Base-by-base conservation (phyloP, 768 basidiomycete genomes). In the Boletus sp. region DNA sequence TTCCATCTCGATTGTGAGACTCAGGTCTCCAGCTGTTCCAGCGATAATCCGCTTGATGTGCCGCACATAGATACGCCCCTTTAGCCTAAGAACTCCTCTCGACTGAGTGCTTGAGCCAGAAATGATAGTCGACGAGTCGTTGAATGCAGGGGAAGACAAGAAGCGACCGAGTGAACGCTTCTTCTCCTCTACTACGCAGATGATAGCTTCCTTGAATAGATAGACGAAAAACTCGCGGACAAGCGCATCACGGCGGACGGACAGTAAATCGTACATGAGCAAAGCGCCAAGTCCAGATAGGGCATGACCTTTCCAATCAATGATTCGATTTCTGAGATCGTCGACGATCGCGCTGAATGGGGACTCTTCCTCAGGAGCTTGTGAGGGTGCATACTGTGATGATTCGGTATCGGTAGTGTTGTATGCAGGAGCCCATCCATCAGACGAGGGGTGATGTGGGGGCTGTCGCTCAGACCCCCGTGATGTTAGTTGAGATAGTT, bases 131-230 rank as follows among this genome's bases (percentile, higher is more conserved):
- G 78, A 73, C 4, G 78, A 72, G 57, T 86, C 85, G 39, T 78
- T 82, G 42, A 82, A 76, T 4, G 77, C 75, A 5, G 84, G 82
- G 1, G 86, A 85, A 32, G 87, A 86, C 5, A 94, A 78, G 46
- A 94, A 78, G 29, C 88, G 83, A 8, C 88, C 85, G 2, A 94
- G 75, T 0, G 87, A 85, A 28, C 89, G 85, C 66, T 93, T 95
- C 78, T 87, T 92, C 75, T 99, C 96, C 71, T 98, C 95, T 18
- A 90, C 83, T n/a, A 98, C 94, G 71, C 97, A 99, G 57, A 99
- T 94, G 62, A 99, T 91, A 10, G 97, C 97, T 72, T 98, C 94
- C 67, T 89, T 89, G 83, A 98, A 99, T 29, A 99, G 83, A 75
- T 98, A 98, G 58, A 97, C 93, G 68, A 87, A 91, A 73, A 98